A percentile compares a stretch with the other conserved stretches of the same genome.
phyloP scores from a whole-genome alignment of 208 protist genomes.

The Wallacemonas collosoma region DNA sequence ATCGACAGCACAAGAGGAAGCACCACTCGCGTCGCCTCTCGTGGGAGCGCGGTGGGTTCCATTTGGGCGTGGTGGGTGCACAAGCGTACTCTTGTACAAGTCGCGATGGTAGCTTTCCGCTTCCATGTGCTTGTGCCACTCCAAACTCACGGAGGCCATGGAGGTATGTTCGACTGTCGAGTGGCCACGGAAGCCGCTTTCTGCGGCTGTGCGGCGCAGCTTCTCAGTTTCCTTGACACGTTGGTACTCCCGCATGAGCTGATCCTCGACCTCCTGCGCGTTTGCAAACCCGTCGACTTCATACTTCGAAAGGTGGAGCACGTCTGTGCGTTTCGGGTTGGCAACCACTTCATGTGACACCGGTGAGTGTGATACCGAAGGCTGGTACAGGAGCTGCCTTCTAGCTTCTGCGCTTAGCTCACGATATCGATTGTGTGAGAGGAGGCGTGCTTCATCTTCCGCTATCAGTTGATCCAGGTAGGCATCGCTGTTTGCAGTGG shows the following conservation, averaged over 20 bases:
- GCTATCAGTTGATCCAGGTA: constrained; percentile 14
- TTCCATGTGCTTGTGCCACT: constrained; percentile 8
- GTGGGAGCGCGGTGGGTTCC: no score
- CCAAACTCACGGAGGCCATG: neutral
- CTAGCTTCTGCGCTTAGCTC: constrained; percentile 1
- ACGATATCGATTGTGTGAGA: constrained; percentile 2
- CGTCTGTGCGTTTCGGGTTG: neutral
- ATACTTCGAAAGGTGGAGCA: constrained; percentile 12
- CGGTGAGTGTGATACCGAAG: neutral
- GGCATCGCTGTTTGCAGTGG: neutral
- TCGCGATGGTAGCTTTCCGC: constrained; percentile 10
- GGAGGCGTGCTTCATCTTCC: constrained; percentile 19
- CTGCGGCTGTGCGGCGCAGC: constrained; percentile 1
- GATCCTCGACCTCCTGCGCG: constrained; percentile 21
- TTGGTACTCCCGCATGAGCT: constrained; percentile 34
- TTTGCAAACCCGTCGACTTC: constrained; percentile 11
- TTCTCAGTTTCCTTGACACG: neutral
- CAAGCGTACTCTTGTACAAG: constrained; percentile 8
- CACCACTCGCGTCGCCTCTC: no score
- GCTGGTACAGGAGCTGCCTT: constrained; percentile 15
- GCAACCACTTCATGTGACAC: neutral
- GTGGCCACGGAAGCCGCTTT: constrained; percentile 1
- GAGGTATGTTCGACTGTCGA: neutral
- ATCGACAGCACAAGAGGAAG: neutral
- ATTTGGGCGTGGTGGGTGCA: neutral